Evolutionary conservation across 2,329 filamentous ascomycete species (phyloP), one percentile per base, ranked within the genome.

Genomic region (Pestalotiopsis sp.): DNA sequence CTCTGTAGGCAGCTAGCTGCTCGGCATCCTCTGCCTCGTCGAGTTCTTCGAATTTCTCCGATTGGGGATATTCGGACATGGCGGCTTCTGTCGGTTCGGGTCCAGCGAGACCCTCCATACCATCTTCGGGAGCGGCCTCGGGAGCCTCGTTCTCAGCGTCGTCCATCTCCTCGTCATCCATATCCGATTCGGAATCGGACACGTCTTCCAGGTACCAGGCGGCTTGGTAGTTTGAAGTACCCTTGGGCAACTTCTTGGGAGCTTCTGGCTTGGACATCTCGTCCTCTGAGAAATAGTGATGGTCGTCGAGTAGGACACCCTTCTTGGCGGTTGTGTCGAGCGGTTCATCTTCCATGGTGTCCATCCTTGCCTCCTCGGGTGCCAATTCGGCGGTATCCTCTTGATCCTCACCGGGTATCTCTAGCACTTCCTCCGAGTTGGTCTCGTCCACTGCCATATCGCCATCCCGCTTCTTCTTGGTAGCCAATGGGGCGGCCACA

Each of bases 271-370:
- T 85, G 57, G 87, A 85, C 5, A 86, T 84, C 66, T 96, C 92
- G 61, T 96, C 94, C 58, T 98, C 95, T 0, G 95, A 95, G 78
- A 98, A 99, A 80, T 99, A 99, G 78, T 98, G 95, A 79, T 99
- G 95, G 73, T 98, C 95, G 74, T 99, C 96, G 11, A 99, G 86
- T 56, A 99, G 84, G 1, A 99, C 96, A 72, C 95, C 96, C 81
- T 95, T 97, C 77, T 91, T 91, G 58, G 86, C 84, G 2, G 84
- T 83, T 4, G 80, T 78, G 63, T 80, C 80, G 25, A 85, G 82
- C 3, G 84, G 85, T 75, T 87, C 73, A 70, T 84, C 5, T 74
- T 85, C 68, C 9, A 76, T 81, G 25, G 85, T 79, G 38, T 78
- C 80, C 94, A 97, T 96, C 69, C 89, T 84, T 3, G 91, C 87